Evolutionary conservation across 2,329 filamentous ascomycete genomes (phyloP), one percentile per base, ranked within the genome.

Genomic region (Aspergillus ruber): DNA sequence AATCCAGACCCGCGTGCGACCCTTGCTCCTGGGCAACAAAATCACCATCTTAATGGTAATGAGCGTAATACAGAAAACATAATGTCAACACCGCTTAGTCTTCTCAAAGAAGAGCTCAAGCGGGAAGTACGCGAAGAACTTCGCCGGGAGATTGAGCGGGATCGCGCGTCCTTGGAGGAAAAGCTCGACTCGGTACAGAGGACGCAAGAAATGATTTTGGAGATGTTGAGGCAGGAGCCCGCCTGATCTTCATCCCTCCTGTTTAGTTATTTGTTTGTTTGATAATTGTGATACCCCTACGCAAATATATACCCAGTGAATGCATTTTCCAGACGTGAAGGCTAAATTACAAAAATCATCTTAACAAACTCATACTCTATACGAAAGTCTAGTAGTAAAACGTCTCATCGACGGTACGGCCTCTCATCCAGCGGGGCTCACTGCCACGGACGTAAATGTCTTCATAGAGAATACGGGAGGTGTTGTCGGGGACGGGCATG

Each of bases 401-500:
- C 74, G 90, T 91, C 86, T 97, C 93, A 66, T 97, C 90, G 46
- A 85, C 80, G 50, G 86, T 90, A 54, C 91, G 82, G 60, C 91
- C 91, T 61, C 90, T 83, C 74, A 95, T 81, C 78, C 86, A 95
- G 65, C 83, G 76, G 49, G 90, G 90, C 82, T 96, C 91, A 52
- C 81, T 85, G 58, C 91, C 91, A 56, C 79, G 79, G 62, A 90
- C 90, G 73, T 95, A 97, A 70, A 96, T 95, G 71, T 96, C 91
- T 83, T 98, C 91, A 71, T 81, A 98, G 60, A 98, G 79, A 60
- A 93, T 93, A 72, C 89, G 81, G 46, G 84, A 75, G 52, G 81
- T 94, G 48, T 85, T 69, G 43, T 95, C 89, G 25, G 93, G 93
- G 42, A 75, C 71, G 36, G 82, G 71, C 89, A 97, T 96, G 63